phyloP scores from a whole-genome alignment of 805 yeast species.

The Yarrowia keelungensis region DNA sequence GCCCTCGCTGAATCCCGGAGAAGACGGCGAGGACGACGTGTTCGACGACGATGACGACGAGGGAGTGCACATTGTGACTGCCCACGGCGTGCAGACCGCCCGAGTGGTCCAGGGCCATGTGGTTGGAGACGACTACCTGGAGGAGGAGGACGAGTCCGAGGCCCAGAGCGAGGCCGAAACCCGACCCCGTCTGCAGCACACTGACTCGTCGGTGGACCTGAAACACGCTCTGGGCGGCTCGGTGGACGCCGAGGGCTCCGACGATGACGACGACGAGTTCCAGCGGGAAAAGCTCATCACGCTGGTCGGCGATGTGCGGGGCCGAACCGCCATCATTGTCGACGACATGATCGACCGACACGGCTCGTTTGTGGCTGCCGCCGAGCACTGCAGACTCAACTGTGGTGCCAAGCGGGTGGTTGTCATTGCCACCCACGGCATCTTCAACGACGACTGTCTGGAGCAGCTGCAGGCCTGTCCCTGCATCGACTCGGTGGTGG shows the following conservation, averaged over 20 bases:
- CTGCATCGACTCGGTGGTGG: slow-evolving; percentile 89
- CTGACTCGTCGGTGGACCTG: slow-evolving; percentile 43
- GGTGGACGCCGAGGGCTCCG: slow-evolving; percentile 73
- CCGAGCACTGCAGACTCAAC: slow-evolving; percentile 93
- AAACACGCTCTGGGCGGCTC: slow-evolving; percentile 78
- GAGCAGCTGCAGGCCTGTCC: slow-evolving; percentile 77
- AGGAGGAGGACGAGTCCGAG: slow-evolving; percentile 47
- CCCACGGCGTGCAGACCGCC: slow-evolving; percentile 78
- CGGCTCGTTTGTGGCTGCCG: slow-evolving; percentile 92
- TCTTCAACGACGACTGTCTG: slow-evolving; percentile 85
- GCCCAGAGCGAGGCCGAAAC: slow-evolving; percentile 40
- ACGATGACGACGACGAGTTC: slow-evolving; percentile 87
- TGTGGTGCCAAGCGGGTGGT: slow-evolving; percentile 95
- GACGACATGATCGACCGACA: slow-evolving; percentile 99
- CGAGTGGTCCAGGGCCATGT: slow-evolving; percentile 97
- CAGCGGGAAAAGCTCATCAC: slow-evolving; percentile 88
- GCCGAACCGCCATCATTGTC: slow-evolving; percentile 87
- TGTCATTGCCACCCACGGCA: slow-evolving; percentile 94
- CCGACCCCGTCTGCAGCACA: slow-evolving; percentile 28
- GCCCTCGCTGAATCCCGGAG: slow-evolving; percentile 44
- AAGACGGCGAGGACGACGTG: slow-evolving; percentile 23
- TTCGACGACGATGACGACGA: slow-evolving; percentile 45
- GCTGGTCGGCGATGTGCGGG: slow-evolving; percentile 92
- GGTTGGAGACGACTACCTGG: slow-evolving; percentile 79
- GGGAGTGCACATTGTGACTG: slow-evolving; percentile 43